Evolutionary conservation across 805 yeast genomes (phyloP).

Genomic region (Tetrapisispora fleetii): DNA sequence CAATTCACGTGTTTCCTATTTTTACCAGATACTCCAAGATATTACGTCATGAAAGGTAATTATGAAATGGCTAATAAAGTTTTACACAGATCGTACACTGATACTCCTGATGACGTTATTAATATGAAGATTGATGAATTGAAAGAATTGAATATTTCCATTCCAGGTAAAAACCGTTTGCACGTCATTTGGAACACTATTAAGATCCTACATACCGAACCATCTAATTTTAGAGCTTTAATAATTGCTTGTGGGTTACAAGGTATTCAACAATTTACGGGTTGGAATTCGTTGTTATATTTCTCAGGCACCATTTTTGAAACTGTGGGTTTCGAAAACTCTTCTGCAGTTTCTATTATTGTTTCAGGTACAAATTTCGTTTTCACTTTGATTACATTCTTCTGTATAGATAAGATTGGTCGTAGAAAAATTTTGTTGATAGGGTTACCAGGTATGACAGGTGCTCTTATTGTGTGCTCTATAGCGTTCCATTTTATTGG

Average conservation of each 20-base stretch:
- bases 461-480: slow-evolving; percentile 69
- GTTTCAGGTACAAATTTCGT: slow-evolving; percentile 91
- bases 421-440: slow-evolving; percentile 70
- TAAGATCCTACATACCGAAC: slow-evolving; percentile 51
- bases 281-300: slow-evolving; percentile 94
- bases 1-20: slow-evolving; percentile 72
- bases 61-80: slow-evolving; percentile 59
- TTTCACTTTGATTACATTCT: slow-evolving; percentile 76
- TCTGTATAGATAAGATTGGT: slow-evolving; percentile 79
- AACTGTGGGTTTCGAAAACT: slow-evolving; percentile 76
- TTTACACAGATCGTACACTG: slow-evolving; percentile 49
- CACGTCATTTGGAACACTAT: slow-evolving; percentile 50
- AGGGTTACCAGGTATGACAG: slow-evolving; percentile 81
- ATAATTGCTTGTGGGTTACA: slow-evolving; percentile 87
- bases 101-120: slow-evolving; percentile 55
- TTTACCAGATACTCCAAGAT: slow-evolving; percentile 95
- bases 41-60: slow-evolving; percentile 61
- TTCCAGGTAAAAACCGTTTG: slow-evolving; percentile 40
- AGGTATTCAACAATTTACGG: slow-evolving; percentile 94
- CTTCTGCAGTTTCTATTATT: slow-evolving; percentile 91
- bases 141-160: slow-evolving; percentile 35
- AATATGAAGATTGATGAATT: slow-evolving; percentile 62
- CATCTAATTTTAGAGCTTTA: slow-evolving; percentile 81
- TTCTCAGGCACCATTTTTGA: slow-evolving; percentile 88
- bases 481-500: slow-evolving; percentile 84